A percentile compares a stretch with the other conserved stretches of the same genome.
Evolutionary conservation across 192 early-diverging fungal species (phyloP).

Genomic region (Mortierella antarctica): DNA sequence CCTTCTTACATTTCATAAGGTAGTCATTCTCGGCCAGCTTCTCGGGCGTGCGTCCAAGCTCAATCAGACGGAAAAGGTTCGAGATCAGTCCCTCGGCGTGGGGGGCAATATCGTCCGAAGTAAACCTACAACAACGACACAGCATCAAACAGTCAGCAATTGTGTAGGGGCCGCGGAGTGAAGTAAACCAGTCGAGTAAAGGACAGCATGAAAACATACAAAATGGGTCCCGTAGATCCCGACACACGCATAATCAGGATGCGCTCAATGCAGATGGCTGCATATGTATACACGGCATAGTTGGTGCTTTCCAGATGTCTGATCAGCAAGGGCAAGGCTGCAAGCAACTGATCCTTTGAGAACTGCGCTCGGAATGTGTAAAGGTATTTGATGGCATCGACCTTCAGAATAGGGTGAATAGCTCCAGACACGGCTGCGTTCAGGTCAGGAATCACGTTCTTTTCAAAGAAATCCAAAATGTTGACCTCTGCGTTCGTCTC

Average conservation of each 20-base stretch:
- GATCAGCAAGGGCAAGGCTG: conserved; percentile 82
- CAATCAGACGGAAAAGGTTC: conserved; percentile 82
- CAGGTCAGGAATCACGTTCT: conserved; percentile 88
- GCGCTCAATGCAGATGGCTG: conserved; percentile 91
- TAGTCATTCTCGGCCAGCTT: conserved; percentile 98
- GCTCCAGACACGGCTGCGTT: conserved; percentile 72
- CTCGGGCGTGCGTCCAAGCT: conserved; percentile 81
- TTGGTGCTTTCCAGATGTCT: conserved; percentile 84
- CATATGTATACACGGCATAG: conserved; percentile 91
- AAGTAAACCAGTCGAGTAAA: background rate
- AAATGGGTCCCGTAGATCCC: conserved; percentile 58
- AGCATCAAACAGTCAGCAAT: background rate
- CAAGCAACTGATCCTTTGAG: conserved; percentile 78
- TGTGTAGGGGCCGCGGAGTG: background rate
- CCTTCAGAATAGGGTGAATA: conserved; percentile 89
- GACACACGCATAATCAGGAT: conserved; percentile 79
- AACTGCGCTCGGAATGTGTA: conserved; percentile 95
- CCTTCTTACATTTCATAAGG: conserved; percentile 82
- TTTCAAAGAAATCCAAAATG: conserved; percentile 83
- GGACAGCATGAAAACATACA: conserved; percentile 53
- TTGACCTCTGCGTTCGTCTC: conserved; percentile 86
- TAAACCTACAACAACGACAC: conserved; percentile 58
- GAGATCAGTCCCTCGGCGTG: conserved; percentile 75
- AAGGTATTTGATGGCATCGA: conserved; percentile 94
- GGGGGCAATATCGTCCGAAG: conserved; percentile 75